Evolutionary conservation across 345 rosid genomes (phyloP), one percentile per base, ranked within the genome.

Genomic region (Angophora floribunda): DNA sequence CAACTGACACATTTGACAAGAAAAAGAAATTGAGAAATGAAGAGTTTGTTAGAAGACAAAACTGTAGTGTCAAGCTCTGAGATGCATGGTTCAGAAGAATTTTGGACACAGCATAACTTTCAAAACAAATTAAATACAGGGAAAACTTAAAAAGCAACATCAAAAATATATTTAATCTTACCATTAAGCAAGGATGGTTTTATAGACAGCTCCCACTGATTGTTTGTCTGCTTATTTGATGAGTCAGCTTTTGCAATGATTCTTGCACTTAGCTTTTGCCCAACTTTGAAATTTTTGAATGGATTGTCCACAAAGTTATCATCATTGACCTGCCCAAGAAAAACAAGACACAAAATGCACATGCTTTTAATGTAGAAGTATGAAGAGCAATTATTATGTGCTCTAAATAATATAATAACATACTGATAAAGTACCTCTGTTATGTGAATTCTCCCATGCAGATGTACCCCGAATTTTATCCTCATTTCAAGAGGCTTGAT

Each of bases 171-270:
- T 21, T 75, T 75, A 36, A 41, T 41, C 84, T 89, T 92, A 98
- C 99, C 99, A 90, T 91, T 63, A 87, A 98, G 94, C 52, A 87
- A 70, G 87, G 93, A 52, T 53, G 98, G 95, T 94, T 95, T 98
- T 88, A 93, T 88, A 87, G 99, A 95, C 84, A 98, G 93, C 93
- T 98, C 99, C 99, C 99, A 97, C 30, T 89, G 93, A 88, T 89
- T 86, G 89, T 91, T 92, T 90, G 91, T 94, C 90, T 92, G 92
- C 61, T 59, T 92, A 89, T 92, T 93, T 84, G 94, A 89, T 91
- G 90, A 93, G 78, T 89, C 78, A 75, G 95, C 89, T 93, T 94
- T 94, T 51, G 93, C 95, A 86, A 98, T 85, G 89, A 98, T 93
- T 91, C 95, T 93, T 52, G 99, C 98, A 86, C 95, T 90, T 89